A percentile compares a stretch with the other conserved stretches of the same genome.
phyloP scores from a whole-genome alignment of 345 rosid genomes.

The Populus euphratica region DNA sequence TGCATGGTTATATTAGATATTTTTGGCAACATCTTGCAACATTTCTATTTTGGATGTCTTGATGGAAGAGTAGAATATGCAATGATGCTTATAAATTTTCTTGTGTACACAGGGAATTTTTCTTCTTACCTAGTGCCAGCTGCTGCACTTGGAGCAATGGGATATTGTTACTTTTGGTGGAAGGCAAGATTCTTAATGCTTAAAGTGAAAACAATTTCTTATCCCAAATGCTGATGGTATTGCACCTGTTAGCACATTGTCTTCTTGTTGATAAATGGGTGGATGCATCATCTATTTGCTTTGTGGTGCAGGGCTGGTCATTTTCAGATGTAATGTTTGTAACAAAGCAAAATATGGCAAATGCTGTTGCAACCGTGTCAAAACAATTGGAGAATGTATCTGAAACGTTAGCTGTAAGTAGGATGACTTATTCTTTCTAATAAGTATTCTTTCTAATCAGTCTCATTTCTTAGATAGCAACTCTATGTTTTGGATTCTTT shows the following conservation, averaged over 20 bases:
- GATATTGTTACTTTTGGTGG: constrained; percentile 97
- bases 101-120: constrained; percentile 45
- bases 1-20: background rate
- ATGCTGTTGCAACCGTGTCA: constrained; percentile 68
- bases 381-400: constrained; percentile 81
- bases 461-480: background rate
- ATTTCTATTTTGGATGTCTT: background rate
- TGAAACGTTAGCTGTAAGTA: constrained; percentile 66
- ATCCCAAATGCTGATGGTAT: background rate
- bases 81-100: background rate
- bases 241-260: constrained; percentile 7
- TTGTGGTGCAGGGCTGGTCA: constrained; percentile 67
- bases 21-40: background rate
- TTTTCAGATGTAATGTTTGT: constrained; percentile 87
- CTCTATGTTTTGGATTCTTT: constrained; percentile 8
- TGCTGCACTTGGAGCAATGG: constrained; percentile 91
- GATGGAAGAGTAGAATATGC: background rate
- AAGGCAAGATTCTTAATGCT: constrained; percentile 46
- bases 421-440: constrained; percentile 1
- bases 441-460: background rate
- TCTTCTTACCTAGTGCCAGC: constrained; percentile 86
- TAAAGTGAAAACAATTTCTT: constrained; percentile 5
- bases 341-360: constrained; percentile 82
- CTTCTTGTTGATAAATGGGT: background rate
- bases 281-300: constrained; percentile 5